Conservation (phyloP, 2,329 filamentous ascomycete genomes). For the Ophiostoma perfectum region DNA sequence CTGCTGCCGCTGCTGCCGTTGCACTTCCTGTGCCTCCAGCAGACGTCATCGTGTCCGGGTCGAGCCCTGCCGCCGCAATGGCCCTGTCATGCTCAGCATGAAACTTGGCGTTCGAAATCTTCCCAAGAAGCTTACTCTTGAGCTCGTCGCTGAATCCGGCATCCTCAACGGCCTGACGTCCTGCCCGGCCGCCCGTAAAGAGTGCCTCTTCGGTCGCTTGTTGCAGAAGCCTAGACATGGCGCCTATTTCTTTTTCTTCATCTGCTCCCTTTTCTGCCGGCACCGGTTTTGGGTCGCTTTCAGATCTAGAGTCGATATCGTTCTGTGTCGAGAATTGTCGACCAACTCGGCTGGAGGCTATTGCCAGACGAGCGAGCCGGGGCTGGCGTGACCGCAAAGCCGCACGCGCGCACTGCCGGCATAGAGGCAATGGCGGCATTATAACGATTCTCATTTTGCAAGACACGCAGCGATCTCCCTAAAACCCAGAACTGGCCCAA, state of each 20-base stretch:
- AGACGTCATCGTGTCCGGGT: constrained; percentile 17
- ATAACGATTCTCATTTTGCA: not conserved
- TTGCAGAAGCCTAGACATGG: constrained; percentile 53
- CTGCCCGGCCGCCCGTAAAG: constrained; percentile 52
- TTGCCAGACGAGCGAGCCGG: not conserved
- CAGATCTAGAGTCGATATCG: not conserved
- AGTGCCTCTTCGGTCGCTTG: constrained; percentile 60
- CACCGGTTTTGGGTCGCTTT: not conserved
- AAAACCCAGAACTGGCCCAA: not conserved
- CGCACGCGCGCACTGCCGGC: constrained; percentile 17
- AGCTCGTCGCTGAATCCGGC: constrained; percentile 60
- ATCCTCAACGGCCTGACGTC: constrained; percentile 55
- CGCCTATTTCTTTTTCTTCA: constrained; percentile 30
- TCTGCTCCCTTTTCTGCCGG: too few relatives aligned
- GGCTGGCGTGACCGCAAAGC: not conserved
- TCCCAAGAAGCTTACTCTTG: constrained; percentile 52
- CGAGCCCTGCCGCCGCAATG: constrained; percentile 42
- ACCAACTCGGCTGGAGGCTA: not conserved
- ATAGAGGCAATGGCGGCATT: constrained; percentile 11
- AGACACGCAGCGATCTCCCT: not conserved
- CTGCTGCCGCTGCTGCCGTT: constrained; percentile 59
- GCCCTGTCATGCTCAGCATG: constrained; percentile 45
- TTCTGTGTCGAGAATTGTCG: not conserved
- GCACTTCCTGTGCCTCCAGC: constrained; percentile 44
- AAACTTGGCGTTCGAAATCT: constrained; percentile 52